Evolutionary conservation across 2,329 filamentous ascomycete species (phyloP).

Genomic region (Apiospora hydei): DNA sequence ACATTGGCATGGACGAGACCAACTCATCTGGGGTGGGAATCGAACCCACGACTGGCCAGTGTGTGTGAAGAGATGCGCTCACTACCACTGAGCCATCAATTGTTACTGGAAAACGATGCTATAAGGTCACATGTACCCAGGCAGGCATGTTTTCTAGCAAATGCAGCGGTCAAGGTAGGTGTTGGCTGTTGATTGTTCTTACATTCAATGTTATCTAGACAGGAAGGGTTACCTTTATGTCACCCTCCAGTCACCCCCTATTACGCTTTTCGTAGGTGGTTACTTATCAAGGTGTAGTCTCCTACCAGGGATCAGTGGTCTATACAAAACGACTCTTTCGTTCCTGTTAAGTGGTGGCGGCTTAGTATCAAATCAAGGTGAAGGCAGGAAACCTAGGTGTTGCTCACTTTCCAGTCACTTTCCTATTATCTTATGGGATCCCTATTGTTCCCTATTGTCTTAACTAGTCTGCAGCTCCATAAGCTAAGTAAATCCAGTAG

Average conservation of each 20-base stretch:
- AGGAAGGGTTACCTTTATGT: background rate
- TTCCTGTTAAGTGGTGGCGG: no score
- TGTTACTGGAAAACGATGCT: background rate
- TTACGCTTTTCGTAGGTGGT: no score
- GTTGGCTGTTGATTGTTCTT: background rate
- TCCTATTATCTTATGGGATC: no score
- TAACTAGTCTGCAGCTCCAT: background rate
- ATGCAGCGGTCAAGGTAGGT: background rate
- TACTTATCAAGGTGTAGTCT: no score
- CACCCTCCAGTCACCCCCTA: background rate
- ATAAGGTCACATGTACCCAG: background rate
- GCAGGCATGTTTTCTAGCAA: background rate
- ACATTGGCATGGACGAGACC: conserved; percentile 1
- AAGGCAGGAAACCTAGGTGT: no score
- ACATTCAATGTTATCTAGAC: background rate
- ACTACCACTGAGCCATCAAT: background rate
- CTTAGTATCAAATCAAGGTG: no score
- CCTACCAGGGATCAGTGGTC: no score
- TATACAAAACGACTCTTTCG: no score
- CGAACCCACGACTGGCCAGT: background rate
- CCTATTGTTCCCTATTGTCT: background rate
- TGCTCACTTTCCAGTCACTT: no score
- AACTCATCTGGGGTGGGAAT: background rate
- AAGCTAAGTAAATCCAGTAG: background rate
- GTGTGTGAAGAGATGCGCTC: background rate